Base-by-base conservation (phyloP, 2,329 filamentous ascomycete genomes). In the Hypoxylon sp. region DNA sequence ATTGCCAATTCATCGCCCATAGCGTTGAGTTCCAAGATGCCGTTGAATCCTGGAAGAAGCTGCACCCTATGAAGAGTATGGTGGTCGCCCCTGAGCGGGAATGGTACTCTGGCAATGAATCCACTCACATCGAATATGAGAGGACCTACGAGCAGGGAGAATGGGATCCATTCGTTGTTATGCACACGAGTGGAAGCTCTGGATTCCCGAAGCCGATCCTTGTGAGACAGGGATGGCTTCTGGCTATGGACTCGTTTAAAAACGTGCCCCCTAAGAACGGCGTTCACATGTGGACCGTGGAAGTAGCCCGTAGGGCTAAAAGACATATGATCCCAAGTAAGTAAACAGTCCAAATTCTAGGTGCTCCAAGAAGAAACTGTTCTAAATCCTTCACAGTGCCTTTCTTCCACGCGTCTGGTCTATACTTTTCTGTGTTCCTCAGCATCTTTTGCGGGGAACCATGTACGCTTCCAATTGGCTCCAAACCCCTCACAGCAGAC, bases 141-240 rank as follows among this genome's bases (percentile, higher is more conserved):
- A 80, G 77, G 70, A 78, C 77, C 0, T 82, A 78, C 30, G 80
- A 81, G 3, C 72, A 83, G 48, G 80, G 76, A 0, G 69, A 77
- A 60, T 80, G 77, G 74, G 80, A 84, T 8, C 81, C 82, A 0
- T 60, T 80, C 4, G 54, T 78, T 2, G 75, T 83, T 2, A 69
- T 84, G 12, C 82, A 84, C 71, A 84, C 81, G 0, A 83, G 80
- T 57, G 82, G 82, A 4, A 82, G 78, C 41, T 83, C 82, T 0
- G 82, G 82, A 0, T 74, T 82, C 2, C 82, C 82, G 0, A 83
- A 82, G 68, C 82, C 82, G 1, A 76, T 84, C 16, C 62, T 81
- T 9, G 72, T 74, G 29, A 70, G 73, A 6, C 77, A 81, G 5
- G 82, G 82, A n/a, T 78, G 79, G 74, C 6, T 81, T 14, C 74